Percentiles rank a stretch among this genome's conserved stretches.
Conservation (phyloP, 192 early-diverging fungal genomes). For the Coemansia sp. region DNA sequence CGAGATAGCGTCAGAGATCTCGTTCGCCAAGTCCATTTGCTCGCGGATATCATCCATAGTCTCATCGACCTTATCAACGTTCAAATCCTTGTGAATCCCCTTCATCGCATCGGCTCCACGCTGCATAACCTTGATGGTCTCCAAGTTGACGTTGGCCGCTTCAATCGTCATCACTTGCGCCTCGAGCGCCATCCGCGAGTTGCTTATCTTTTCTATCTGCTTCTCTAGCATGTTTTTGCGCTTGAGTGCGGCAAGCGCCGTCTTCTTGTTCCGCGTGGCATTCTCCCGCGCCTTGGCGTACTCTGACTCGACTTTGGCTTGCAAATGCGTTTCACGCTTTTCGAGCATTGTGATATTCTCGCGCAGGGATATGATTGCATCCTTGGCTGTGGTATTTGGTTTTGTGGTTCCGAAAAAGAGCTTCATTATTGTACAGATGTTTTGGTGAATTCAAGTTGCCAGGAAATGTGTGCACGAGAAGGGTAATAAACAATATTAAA, state of each 20-base stretch:
- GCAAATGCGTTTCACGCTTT: conserved; percentile 86
- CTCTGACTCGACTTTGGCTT: conserved; percentile 84
- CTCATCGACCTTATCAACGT: conserved; percentile 92
- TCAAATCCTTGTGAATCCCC: conserved; percentile 76
- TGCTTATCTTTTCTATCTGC: conserved; percentile 85
- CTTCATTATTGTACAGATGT: conserved; percentile 52
- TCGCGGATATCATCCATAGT: conserved; percentile 97
- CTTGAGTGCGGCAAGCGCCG: conserved; percentile 92
- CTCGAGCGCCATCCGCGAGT: conserved; percentile 88
- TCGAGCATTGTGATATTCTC: conserved; percentile 93
- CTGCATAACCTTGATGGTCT: conserved; percentile 94
- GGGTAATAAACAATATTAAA: no score
- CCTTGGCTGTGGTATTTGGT: conserved; percentile 76
- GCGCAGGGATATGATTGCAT: conserved; percentile 89
- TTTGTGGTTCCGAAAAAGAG: conserved; percentile 68
- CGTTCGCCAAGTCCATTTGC: conserved; percentile 95
- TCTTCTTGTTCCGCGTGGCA: conserved; percentile 87
- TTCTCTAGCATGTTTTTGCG: conserved; percentile 82
- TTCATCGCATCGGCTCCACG: conserved; percentile 93
- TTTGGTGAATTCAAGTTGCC: no score
- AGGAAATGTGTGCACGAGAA: no score
- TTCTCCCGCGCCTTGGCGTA: conserved; percentile 82
- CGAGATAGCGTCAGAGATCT: conserved; percentile 90
- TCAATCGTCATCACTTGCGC: conserved; percentile 95
- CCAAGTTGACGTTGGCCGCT: conserved; percentile 91